Percentiles rank a stretch among this genome's conserved stretches.
Conservation (phyloP, 306 rosid genomes). For the Malus domestica region ASM211411v1 NC_041803.1:54711501-54712000, state of each 20-base stretch:
- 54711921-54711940: neutral
- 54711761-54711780: neutral
- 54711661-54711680: neutral
- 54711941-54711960: neutral
- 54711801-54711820: slow-evolving; percentile 13
- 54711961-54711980: neutral
- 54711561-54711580: neutral
- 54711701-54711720: neutral
- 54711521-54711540: neutral
- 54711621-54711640: neutral
- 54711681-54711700: neutral
- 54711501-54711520: neutral
- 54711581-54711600: neutral
- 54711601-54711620: neutral
- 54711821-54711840: slow-evolving; percentile 3
- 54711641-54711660: neutral
- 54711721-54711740: neutral
- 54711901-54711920: too few relatives aligned
- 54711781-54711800: neutral
- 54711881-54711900: neutral
- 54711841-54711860: slow-evolving; percentile 12
- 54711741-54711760: neutral
- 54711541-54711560: neutral
- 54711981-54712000: neutral
- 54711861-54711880: neutral